Evolutionary conservation across 805 yeast species (phyloP).

Genomic region (Zygosaccharomyces rouxii): DNA sequence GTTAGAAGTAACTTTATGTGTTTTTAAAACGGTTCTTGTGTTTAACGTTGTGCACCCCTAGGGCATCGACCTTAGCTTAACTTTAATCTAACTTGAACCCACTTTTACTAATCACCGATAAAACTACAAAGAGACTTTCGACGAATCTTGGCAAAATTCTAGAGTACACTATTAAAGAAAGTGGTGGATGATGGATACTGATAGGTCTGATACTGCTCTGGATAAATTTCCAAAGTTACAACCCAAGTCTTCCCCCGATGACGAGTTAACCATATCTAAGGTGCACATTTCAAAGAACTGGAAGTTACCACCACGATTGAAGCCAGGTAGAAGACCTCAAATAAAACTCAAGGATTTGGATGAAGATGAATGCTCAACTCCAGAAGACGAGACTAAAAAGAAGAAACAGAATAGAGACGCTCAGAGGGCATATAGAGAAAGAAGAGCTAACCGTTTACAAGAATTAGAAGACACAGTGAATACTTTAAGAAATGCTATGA

Average conservation of each 20-base stretch:
- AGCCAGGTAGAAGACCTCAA: constrained; percentile 59
- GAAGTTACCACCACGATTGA: constrained; percentile 78
- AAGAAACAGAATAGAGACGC: constrained; percentile 95
- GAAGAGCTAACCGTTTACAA: constrained; percentile 76
- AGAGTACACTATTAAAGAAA: no score
- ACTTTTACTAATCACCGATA: neutral
- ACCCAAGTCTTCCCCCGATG: constrained; percentile 12
- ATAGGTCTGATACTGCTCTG: constrained; percentile 1
- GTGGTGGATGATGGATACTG: neutral
- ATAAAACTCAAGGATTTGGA: constrained; percentile 1
- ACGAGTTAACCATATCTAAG: constrained; percentile 14
- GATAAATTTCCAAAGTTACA: constrained; percentile 13
- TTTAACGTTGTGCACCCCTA: neutral
- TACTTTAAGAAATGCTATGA: constrained; percentile 41
- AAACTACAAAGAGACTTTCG: neutral
- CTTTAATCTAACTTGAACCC: no score
- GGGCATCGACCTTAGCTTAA: neutral
- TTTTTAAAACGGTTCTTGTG: neutral
- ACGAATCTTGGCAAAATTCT: no score
- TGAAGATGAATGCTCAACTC: constrained; percentile 1
- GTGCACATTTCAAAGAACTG: constrained; percentile 52
- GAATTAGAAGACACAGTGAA: constrained; percentile 56
- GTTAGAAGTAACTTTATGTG: constrained; percentile 1
- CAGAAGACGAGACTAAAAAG: constrained; percentile 47
- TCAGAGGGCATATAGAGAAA: constrained; percentile 83